Evolutionary conservation across 768 basidiomycete species (phyloP), one percentile per base, ranked within the genome.

Genomic region (Nidularia pulvinata): DNA sequence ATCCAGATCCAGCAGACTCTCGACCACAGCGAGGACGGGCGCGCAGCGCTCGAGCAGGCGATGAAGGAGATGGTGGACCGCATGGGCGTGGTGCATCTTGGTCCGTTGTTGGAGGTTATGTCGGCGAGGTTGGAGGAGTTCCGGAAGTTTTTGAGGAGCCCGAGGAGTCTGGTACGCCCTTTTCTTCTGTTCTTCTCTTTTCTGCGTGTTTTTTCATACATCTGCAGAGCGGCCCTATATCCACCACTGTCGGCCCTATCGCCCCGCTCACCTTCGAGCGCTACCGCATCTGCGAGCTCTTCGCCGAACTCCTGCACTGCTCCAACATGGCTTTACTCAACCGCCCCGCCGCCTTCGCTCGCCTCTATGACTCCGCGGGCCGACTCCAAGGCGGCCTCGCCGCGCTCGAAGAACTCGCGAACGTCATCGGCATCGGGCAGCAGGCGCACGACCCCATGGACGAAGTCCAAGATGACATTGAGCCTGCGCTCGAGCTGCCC

Each of bases 301-400:
- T 96, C 61, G 97, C 96, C 16, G 97, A 99, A 66, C 84, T 99
- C 5, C 74, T 98, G 25, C 97, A 99, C 65, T 97, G 95, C 67
- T 98, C 97, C 14, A 98, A 97, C 63, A 98, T 99, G 96, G 87
- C 91, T 5, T 81, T 98, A 22, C 78, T 98, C 30, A 98, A 98
- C 66, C 91, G 97, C 7, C 71, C 82, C 1, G 65, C 81, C 0
- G 85, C 88, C 46, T 85, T 80, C 52, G 81, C 83, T 46, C 78
- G 83, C 22, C 73, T 86, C n/a, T 95, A 93, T 68, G 92, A 93
- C 63, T 73, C 77, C 1, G 84, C 92, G 50, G 96, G 96, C 16
- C 84, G 91, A 30, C 71, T 99, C 43, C 85, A 88, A 59, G 94
- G 94, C n/a, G 95, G 96, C 5, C 71, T 97, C 9, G 74, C 84